Conservation (phyloP, 108 stramenopile species). For the Fragilaria crotonensis region DNA sequence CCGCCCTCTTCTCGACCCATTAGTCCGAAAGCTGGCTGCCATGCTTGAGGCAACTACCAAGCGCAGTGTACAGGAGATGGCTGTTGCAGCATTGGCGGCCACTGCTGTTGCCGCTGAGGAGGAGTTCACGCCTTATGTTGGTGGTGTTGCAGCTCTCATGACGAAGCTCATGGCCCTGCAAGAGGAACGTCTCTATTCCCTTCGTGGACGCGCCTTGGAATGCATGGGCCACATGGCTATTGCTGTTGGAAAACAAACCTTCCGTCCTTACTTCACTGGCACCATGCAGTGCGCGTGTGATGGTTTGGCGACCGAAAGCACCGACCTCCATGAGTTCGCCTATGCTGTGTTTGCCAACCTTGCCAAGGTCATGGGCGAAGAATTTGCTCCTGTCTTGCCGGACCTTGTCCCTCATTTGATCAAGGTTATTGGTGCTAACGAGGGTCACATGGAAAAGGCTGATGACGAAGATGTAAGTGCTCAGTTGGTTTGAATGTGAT, state of each 20-base stretch:
- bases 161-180: slow-evolving; percentile 68
- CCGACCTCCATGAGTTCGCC: slow-evolving; percentile 92
- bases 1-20: slow-evolving; percentile 82
- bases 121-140: slow-evolving; percentile 92
- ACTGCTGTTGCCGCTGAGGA: slow-evolving; percentile 96
- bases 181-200: slow-evolving; percentile 70
- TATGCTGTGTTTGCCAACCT: slow-evolving; percentile 95
- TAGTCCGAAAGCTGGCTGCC: slow-evolving; percentile 82
- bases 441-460: slow-evolving; percentile 69
- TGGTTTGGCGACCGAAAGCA: slow-evolving; percentile 76
- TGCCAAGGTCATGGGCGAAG: slow-evolving; percentile 93
- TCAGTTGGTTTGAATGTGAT: neutral
- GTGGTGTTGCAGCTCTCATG: slow-evolving; percentile 78
- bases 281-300: slow-evolving; percentile 88
- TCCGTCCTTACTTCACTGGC: slow-evolving; percentile 88
- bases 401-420: slow-evolving; percentile 90
- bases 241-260: slow-evolving; percentile 90
- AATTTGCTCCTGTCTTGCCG: slow-evolving; percentile 83
- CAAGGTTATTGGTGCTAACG: slow-evolving; percentile 73
- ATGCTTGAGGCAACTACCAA: slow-evolving; percentile 90
- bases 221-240: slow-evolving; percentile 99
- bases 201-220: slow-evolving; percentile 94
- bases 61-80: slow-evolving; percentile 94
- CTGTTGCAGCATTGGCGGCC: slow-evolving; percentile 93
- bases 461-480: slow-evolving; percentile 56